Percentiles rank a stretch among this genome's conserved stretches.
Conservation (phyloP, 305 asterid genomes). For the Fraxinus greggii region DNA sequence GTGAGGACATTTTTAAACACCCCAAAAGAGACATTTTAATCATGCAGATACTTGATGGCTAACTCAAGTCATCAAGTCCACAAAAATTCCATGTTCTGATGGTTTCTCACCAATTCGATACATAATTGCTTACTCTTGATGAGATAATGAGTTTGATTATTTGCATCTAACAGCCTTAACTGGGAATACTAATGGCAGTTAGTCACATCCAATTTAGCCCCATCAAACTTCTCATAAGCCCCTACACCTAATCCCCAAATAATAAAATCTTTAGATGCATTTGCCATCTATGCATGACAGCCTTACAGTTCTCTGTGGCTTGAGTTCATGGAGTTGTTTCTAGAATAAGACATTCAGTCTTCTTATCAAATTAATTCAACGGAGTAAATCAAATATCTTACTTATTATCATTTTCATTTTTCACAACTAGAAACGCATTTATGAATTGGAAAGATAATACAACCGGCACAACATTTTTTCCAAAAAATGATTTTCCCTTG, state of each 20-base stretch:
- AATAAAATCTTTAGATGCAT: background rate
- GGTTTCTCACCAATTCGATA: background rate
- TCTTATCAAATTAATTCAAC: background rate
- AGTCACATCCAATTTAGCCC: constrained; percentile 4
- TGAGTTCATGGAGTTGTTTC: background rate
- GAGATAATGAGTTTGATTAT: background rate
- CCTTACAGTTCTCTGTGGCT: background rate
- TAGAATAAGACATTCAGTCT: constrained; percentile 3
- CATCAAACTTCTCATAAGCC: background rate
- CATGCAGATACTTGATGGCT: background rate
- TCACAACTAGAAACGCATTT: background rate
- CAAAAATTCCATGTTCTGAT: background rate
- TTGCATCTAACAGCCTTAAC: background rate
- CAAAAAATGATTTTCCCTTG: background rate
- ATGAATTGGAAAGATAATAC: background rate
- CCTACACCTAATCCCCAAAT: background rate
- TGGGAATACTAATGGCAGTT: background rate
- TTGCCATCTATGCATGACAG: background rate
- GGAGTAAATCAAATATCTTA: background rate
- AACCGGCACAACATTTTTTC: background rate
- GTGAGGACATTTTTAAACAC: background rate
- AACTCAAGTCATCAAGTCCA: background rate
- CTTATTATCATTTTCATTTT: background rate
- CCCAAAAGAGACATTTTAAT: background rate
- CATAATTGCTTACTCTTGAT: background rate